Base-by-base conservation (phyloP, 2,329 filamentous ascomycete genomes). In the Sporothrix pseudoabietina region DNA sequence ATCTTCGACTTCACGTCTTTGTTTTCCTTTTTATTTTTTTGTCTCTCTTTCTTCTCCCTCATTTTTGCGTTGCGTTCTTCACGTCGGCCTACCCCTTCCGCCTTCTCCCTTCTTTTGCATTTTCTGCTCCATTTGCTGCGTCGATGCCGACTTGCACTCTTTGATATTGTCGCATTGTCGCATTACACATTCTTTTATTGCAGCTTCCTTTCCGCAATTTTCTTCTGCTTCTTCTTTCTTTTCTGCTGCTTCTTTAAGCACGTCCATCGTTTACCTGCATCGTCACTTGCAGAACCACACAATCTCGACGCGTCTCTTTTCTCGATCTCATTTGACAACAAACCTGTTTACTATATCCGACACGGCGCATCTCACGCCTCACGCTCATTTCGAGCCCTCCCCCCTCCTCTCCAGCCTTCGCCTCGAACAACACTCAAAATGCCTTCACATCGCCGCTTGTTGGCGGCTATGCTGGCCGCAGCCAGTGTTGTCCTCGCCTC, bases 401-500 rank as follows among this genome's bases (percentile, higher is more conserved):
- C 26, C 26, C 26, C 26, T 26, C 26, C 26, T 26, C 26, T 26
- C 26, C 26, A 26, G 26, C 26, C 26, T 26, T 26, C 26, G 2
- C 26, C 2, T 26, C 26, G 2, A 26, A 26, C 26, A 26, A 26
- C 26, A 26, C 26, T 52, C 47, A 47, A 14, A 41, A 63, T 71
- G 55, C 19, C 57, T 54, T 65, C 44, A 22, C 30, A 49, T 8
- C 63, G 30, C 66, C 69, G 69, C 49, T 59, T 74, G 0, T 44
- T 70, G 35, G 59, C 55, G 39, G 44, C 57, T 14, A 41, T 73
- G 44, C 63, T 74, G 19, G 74, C 69, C 6, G 69, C 69, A 3
- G 59, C 71, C 26, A 54, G 57, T 49, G 22, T 55, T 19, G 73
- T 69, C 22, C 41, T n/a, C n/a, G 75, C 73, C 7, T 74, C 72